A percentile compares a stretch with the other conserved stretches of the same genome.
Conservation (phyloP, 345 rosid species). For the Brassica cretica region DNA sequence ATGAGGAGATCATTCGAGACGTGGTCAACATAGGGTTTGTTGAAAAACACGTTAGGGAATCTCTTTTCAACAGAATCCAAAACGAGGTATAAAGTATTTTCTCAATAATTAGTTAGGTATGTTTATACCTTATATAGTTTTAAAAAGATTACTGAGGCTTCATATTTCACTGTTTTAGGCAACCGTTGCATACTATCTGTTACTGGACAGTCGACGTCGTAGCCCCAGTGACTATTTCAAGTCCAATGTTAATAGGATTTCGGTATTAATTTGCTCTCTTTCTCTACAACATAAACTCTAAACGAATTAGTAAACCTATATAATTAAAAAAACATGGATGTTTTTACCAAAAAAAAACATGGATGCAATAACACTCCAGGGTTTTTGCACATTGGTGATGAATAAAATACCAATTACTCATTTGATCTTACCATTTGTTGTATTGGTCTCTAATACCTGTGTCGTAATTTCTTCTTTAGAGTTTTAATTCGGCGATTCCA, state of each 20-base stretch:
- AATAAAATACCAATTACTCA: not conserved
- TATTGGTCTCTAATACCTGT: not conserved
- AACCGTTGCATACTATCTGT: slow-evolving; percentile 74
- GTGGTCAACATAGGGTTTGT: slow-evolving; percentile 67
- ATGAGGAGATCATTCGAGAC: slow-evolving; percentile 72
- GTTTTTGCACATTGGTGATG: not conserved
- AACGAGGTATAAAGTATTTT: slow-evolving; percentile 53
- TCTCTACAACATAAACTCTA: not conserved
- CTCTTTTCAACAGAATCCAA: slow-evolving; percentile 64
- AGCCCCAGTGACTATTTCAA: slow-evolving; percentile 57
- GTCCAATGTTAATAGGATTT: slow-evolving; percentile 53
- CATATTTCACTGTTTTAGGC: slow-evolving; percentile 53
- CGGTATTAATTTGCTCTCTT: slow-evolving; percentile 45
- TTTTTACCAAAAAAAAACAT: not conserved
- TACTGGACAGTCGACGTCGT: slow-evolving; percentile 60
- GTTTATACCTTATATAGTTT: not conserved
- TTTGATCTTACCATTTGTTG: not conserved
- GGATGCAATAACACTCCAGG: not conserved
- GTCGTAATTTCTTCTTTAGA: not conserved
- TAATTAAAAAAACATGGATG: no score
- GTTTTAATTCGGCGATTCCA: slow-evolving; percentile 49
- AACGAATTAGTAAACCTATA: not conserved
- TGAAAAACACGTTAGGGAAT: slow-evolving; percentile 55
- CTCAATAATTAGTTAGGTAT: not conserved
- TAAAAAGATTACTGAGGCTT: slow-evolving; percentile 9